These are phyloP conservation scores for Oenanthe javanica DNA, from an alignment of 140 eudicot genomes.

Conservation along the genomic window DNA sequence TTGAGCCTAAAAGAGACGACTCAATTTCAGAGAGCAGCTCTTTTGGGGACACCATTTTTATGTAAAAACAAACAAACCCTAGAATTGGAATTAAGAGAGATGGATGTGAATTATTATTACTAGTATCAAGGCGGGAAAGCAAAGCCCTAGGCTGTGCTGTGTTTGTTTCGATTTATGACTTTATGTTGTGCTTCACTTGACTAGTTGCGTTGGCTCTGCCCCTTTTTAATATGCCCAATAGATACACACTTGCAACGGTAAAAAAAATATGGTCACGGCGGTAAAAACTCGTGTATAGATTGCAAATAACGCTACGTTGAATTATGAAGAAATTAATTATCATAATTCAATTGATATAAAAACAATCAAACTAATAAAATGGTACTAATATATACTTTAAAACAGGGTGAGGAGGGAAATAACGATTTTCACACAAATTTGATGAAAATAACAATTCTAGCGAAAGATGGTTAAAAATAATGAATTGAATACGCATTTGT, in stretches of 20 bases:
- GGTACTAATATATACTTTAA: too few relatives aligned
- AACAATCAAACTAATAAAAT: too few relatives aligned
- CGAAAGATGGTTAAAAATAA: too few relatives aligned
- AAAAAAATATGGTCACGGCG: slow-evolving; percentile 2
- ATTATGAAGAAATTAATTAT: too few relatives aligned
- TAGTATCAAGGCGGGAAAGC: neutral
- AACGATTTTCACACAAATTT: too few relatives aligned
- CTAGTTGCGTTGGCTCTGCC: neutral
- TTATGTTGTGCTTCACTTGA: neutral
- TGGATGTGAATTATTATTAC: neutral
- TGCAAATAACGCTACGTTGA: too few relatives aligned
- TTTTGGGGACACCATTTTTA: slow-evolving; percentile 68
- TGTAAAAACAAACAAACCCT: neutral
- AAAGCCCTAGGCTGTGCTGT: neutral
- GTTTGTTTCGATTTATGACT: neutral
- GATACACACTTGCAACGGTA: too few relatives aligned
- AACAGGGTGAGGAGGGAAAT: too few relatives aligned
- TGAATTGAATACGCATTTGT: too few relatives aligned
- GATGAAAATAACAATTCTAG: too few relatives aligned
- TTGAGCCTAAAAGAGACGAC: slow-evolving; percentile 46
- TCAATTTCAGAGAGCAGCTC: slow-evolving; percentile 63
- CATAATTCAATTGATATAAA: too few relatives aligned
- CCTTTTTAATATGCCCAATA: neutral
- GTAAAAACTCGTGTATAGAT: slow-evolving; percentile 23
- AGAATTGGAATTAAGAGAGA: neutral